These are phyloP conservation scores for Cornus kousa DNA, from an alignment of 148 eudicot species.

Conservation along the genomic window DNA sequence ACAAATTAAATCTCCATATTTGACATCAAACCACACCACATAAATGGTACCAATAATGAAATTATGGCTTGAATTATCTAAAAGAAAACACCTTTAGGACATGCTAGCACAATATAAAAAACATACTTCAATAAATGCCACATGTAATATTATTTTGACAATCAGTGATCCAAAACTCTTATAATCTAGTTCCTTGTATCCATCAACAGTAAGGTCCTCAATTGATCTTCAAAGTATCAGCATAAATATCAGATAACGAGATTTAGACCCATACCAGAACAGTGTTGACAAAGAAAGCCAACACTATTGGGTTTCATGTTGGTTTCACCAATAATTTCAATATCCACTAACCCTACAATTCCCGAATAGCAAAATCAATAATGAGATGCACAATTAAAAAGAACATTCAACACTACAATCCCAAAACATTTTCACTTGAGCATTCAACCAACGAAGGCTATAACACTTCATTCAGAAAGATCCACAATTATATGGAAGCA, in stretches of 20 bases:
- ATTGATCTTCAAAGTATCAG: neutral
- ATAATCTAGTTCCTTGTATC: neutral
- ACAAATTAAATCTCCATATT: neutral
- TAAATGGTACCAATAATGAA: neutral
- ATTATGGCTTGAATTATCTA: neutral
- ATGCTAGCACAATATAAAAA: neutral
- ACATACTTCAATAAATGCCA: neutral
- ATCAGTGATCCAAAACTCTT: neutral
- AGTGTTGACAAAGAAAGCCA: constrained; percentile 34
- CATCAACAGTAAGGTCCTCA: constrained; percentile 4
- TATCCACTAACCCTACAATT: constrained; percentile 19
- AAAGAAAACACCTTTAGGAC: neutral
- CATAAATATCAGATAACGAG: constrained; percentile 6
- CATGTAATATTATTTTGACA: neutral
- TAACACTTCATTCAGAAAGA: neutral
- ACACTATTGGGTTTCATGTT: constrained; percentile 24
- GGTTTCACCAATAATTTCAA: constrained; percentile 13
- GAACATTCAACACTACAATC: constrained; percentile 9
- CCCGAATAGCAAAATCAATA: constrained; percentile 24
- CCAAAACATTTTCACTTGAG: neutral
- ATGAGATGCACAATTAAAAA: constrained; percentile 13
- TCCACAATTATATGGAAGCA: constrained; percentile 7
- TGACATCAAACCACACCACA: neutral
- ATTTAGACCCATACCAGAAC: constrained; percentile 36
- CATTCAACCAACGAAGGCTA: constrained; percentile 9